Percentiles rank a stretch among this genome's conserved stretches.
phyloP scores from a whole-genome alignment of 345 rosid species.

The Anastatica hierochuntica region DNA sequence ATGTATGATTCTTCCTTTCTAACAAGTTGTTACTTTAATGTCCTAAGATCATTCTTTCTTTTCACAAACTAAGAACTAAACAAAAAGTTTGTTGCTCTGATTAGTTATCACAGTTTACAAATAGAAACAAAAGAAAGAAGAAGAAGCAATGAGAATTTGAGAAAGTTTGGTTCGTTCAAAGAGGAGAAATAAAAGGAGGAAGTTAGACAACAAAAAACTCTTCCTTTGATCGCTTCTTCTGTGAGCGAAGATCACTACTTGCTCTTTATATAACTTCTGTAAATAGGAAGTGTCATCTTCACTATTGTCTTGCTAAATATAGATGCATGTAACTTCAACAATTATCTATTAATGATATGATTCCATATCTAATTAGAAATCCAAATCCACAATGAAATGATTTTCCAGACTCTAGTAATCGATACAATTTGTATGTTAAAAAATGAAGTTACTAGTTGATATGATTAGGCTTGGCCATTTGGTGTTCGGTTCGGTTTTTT shows the following conservation, averaged over 20 bases:
- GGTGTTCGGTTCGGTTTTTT: too few species aligned
- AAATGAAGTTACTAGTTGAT: too few species aligned
- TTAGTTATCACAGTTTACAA: slow-evolving; percentile 4
- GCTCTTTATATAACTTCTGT: too few species aligned
- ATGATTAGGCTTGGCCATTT: too few species aligned
- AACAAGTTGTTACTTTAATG: neutral
- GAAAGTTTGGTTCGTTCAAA: slow-evolving; percentile 16
- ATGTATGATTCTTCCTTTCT: neutral
- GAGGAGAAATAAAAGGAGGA: slow-evolving; percentile 19
- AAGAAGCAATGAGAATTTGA: slow-evolving; percentile 5
- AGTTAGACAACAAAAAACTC: neutral
- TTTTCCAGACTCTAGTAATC: too few species aligned
- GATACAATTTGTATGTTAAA: too few species aligned
- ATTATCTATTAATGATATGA: too few species aligned
- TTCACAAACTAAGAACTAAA: neutral
- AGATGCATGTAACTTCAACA: neutral
- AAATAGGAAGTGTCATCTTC: too few species aligned
- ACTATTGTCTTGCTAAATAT: neutral
- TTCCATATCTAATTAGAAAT: too few species aligned
- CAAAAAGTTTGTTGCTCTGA: neutral
- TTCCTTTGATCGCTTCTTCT: slow-evolving; percentile 13
- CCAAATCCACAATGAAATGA: too few species aligned
- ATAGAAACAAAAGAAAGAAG: neutral
- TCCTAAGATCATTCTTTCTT: neutral
- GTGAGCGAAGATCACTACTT: neutral